Evolutionary conservation across 331 rosid genomes (phyloP).

Genomic region (Saraca asoca): DNA sequence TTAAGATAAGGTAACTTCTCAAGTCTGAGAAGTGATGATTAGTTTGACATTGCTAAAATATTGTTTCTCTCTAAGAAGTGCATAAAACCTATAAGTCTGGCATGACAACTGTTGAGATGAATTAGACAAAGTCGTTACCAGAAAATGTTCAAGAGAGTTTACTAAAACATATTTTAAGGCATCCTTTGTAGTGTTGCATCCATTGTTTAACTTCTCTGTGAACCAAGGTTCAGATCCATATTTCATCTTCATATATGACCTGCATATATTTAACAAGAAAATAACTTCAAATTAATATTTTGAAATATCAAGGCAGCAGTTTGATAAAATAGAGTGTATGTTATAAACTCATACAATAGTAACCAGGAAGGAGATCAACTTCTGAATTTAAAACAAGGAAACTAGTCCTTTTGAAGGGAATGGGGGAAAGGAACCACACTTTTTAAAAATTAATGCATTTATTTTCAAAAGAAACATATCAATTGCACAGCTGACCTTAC

Average conservation of each 20-base stretch:
- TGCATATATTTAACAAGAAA: slow-evolving; percentile 34
- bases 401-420: neutral
- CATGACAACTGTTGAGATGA: neutral
- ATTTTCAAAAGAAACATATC: neutral
- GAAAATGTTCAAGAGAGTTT: slow-evolving; percentile 61
- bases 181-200: slow-evolving; percentile 65
- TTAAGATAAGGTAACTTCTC: slow-evolving; percentile 1
- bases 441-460: neutral
- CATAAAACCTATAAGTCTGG: neutral
- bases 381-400: neutral
- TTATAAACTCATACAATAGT: neutral
- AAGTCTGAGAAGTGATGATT: slow-evolving; percentile 5
- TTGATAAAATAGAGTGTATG: slow-evolving; percentile 7
- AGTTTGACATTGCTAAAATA: neutral
- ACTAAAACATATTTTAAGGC: slow-evolving; percentile 60
- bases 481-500: neutral
- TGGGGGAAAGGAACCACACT: neutral
- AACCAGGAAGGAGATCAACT: neutral
- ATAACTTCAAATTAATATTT: neutral
- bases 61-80: neutral
- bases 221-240: slow-evolving; percentile 67
- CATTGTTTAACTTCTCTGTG: slow-evolving; percentile 41
- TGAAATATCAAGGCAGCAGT: neutral
- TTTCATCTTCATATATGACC: slow-evolving; percentile 60
- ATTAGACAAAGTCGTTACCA: slow-evolving; percentile 41